A percentile compares a stretch with the other conserved stretches of the same genome.
Evolutionary conservation across 768 basidiomycete species (phyloP).

Genomic region (Coprinellus micaceus): DNA sequence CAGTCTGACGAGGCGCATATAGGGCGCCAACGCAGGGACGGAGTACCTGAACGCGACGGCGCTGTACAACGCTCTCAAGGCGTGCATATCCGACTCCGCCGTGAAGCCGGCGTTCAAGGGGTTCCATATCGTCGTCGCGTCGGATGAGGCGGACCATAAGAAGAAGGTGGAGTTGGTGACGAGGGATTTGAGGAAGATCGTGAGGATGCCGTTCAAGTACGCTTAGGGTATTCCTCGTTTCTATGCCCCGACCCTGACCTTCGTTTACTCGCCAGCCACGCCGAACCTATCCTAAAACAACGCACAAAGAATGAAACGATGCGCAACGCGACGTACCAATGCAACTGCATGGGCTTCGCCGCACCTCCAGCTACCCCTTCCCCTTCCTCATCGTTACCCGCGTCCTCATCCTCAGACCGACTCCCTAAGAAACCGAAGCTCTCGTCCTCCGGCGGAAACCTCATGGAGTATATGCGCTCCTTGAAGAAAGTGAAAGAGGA

Average conservation of each 20-base stretch:
- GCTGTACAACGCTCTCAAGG: slow-evolving; percentile 24
- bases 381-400: too few relatives aligned
- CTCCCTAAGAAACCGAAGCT: too few relatives aligned
- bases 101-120: slow-evolving; percentile 20
- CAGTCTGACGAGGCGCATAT: not conserved
- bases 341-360: not conserved
- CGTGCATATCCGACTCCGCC: not conserved
- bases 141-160: slow-evolving; percentile 18
- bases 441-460: not conserved
- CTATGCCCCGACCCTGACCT: not conserved
- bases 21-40: not conserved
- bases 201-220: slow-evolving; percentile 26
- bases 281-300: not conserved
- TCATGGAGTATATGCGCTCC: not conserved
- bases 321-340: not conserved
- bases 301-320: not conserved
- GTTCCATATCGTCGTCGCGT: slow-evolving; percentile 28
- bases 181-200: slow-evolving; percentile 28
- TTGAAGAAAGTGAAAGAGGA: not conserved
- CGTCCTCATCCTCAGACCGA: too few relatives aligned
- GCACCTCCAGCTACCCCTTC: not conserved
- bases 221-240: slow-evolving; percentile 7
- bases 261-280: not conserved
- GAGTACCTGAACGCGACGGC: slow-evolving; percentile 29
- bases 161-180: slow-evolving; percentile 22